Evolutionary conservation across 2,329 filamentous ascomycete species (phyloP), one percentile per base, ranked within the genome.

Genomic region (Sporothrix curviconia): DNA sequence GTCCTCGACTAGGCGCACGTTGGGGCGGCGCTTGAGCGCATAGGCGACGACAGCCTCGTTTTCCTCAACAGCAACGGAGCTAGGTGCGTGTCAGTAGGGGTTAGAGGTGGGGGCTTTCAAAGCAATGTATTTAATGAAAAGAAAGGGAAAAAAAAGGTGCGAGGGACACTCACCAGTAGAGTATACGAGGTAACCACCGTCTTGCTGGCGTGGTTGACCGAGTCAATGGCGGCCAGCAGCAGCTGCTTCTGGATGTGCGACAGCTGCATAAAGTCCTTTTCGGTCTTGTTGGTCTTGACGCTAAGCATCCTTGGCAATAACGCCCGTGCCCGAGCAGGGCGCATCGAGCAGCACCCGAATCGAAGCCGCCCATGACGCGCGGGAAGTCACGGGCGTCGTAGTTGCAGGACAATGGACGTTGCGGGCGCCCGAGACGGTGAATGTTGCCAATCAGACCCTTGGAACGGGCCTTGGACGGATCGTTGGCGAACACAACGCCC

Each of bases 391-490:
- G 83, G 12, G 92, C 94, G 68, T 96, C 92, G 72, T 97, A 91
- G 75, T 95, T 92, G 76, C 90, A 96, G n/a, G 17, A 99, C 92
- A 62, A 99, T 86, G 43, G n/a, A 90, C 90, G 74, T 99, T 99
- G 70, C 89, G 91, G 64, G 88, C 90, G 47, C 94, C 94, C 12
- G n/a, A 97, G 80, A 69, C 94, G 90, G 75, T 97, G 92, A 61
- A 97, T 90, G 77, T 99, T 96, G 76, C 94, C 94, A 64, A 99
- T 97, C 55, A 99, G 78, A 87, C 90, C 94, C 77, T 96, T 97
- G 51, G 92, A 83, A 83, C 94, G 89, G 59, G 85, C 78, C 73
- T 96, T 96, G 78, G 88, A 96, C 65, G 89, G 85, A 82, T 99
- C 94, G 78, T 99, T 99, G 70, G 94, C 92, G 68, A 99, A 90